Percentiles rank a stretch among this genome's conserved stretches.
Evolutionary conservation across 2,329 filamentous ascomycete genomes (phyloP).

Genomic region (Trichothecium sympodiale): DNA sequence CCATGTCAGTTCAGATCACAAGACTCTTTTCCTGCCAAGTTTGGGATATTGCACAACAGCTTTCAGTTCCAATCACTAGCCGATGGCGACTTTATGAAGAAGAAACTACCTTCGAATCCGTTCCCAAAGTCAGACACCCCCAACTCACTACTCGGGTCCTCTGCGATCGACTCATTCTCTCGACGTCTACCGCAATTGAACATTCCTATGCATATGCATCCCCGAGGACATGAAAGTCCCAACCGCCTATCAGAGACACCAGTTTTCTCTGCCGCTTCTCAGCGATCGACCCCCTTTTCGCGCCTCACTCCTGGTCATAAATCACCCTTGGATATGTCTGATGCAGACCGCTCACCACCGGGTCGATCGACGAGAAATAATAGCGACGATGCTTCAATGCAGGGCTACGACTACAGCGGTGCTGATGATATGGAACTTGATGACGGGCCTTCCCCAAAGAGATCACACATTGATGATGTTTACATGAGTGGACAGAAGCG

Average conservation of each 20-base stretch:
- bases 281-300: constrained; percentile 30
- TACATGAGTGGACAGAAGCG: constrained; percentile 39
- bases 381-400: constrained; percentile 38
- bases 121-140: constrained; percentile 35
- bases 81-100: constrained; percentile 38
- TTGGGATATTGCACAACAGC: constrained; percentile 38
- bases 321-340: constrained; percentile 30
- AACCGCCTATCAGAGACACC: constrained; percentile 33
- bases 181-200: constrained; percentile 24
- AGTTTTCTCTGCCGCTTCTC: constrained; percentile 35
- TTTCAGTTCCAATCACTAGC: constrained; percentile 35
- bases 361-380: constrained; percentile 35
- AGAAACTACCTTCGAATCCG: constrained; percentile 36
- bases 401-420: constrained; percentile 28
- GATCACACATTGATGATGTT: constrained; percentile 36
- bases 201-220: constrained; percentile 31
- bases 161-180: constrained; percentile 25
- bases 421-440: constrained; percentile 38
- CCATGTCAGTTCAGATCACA: constrained; percentile 21
- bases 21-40: constrained; percentile 28
- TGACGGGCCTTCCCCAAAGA: constrained; percentile 38
- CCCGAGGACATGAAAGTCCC: constrained; percentile 31
- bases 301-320: constrained; percentile 27
- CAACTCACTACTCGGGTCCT: constrained; percentile 28
- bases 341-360: constrained; percentile 36